Conservation (phyloP, 495 filamentous ascomycete species). For the Clohesyomyces aquaticus region DNA sequence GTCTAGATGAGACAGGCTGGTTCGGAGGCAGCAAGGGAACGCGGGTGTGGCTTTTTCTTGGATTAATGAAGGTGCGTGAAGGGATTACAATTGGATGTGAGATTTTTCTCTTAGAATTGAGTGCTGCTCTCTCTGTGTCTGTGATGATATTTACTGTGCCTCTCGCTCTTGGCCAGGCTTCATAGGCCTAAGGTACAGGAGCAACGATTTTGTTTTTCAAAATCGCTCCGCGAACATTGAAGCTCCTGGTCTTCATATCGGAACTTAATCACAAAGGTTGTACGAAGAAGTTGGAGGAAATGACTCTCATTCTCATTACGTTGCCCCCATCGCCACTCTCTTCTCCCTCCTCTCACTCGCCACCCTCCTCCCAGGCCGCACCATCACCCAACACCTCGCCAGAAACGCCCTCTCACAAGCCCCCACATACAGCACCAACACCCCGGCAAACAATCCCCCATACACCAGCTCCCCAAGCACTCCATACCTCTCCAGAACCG, state of each 20-base stretch:
- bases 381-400: constrained; percentile 52
- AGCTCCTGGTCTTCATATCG: background rate
- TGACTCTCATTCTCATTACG: background rate
- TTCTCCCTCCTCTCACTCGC: background rate
- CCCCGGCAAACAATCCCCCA: constrained; percentile 55
- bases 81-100: too few species aligned
- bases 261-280: background rate
- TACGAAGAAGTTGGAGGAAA: background rate
- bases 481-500: constrained; percentile 40
- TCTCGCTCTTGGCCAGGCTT: too few species aligned
- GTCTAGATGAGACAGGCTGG: background rate
- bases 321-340: background rate
- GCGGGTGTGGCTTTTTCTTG: too few species aligned
- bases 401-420: constrained; percentile 65
- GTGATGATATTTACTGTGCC: too few species aligned
- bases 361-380: constrained; percentile 36
- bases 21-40: too few species aligned
- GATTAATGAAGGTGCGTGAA: too few species aligned
- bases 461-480: constrained; percentile 55
- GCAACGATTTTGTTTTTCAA: background rate
- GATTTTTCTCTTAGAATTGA: too few species aligned
- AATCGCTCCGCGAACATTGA: too few species aligned
- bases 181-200: too few species aligned
- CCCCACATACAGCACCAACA: constrained; percentile 61
- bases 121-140: too few species aligned